Evolutionary conservation across 2,329 filamentous ascomycete species (phyloP).

Genomic region (Venturiaceae sp.): DNA sequence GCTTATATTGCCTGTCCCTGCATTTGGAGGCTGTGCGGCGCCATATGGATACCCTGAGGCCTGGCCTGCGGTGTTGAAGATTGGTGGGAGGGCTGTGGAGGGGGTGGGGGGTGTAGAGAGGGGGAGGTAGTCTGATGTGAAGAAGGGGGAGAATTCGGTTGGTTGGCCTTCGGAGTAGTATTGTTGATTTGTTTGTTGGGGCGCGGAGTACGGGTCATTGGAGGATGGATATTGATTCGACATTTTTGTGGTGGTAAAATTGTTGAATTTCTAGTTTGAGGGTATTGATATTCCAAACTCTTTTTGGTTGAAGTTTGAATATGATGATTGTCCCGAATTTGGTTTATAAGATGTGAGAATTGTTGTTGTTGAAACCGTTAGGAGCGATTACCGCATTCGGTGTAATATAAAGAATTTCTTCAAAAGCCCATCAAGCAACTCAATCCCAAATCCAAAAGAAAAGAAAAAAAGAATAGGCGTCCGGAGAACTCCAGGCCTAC

Average conservation of each 20-base stretch:
- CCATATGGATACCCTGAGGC: not conserved
- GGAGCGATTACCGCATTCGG: not conserved
- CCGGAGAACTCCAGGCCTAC: not conserved
- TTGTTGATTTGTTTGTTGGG: not conserved
- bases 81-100: not conserved
- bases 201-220: not conserved
- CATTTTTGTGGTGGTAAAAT: not conserved
- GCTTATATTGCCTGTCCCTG: conserved; percentile 30
- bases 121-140: not conserved
- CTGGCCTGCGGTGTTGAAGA: not conserved
- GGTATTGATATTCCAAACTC: no score
- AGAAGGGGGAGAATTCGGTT: not conserved
- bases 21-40: not conserved
- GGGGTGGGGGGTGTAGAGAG: not conserved
- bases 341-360: not conserved
- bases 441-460: not conserved
- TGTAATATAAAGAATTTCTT: no score
- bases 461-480: not conserved
- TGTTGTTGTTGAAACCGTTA: not conserved
- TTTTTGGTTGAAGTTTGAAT: no score
- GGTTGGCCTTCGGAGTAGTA: not conserved
- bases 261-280: no score
- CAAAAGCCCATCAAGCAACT: not conserved
- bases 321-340: no score
- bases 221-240: not conserved